Evolutionary conservation across 345 rosid species (phyloP), one percentile per base, ranked within the genome.

Genomic region (Syzygium grande): DNA sequence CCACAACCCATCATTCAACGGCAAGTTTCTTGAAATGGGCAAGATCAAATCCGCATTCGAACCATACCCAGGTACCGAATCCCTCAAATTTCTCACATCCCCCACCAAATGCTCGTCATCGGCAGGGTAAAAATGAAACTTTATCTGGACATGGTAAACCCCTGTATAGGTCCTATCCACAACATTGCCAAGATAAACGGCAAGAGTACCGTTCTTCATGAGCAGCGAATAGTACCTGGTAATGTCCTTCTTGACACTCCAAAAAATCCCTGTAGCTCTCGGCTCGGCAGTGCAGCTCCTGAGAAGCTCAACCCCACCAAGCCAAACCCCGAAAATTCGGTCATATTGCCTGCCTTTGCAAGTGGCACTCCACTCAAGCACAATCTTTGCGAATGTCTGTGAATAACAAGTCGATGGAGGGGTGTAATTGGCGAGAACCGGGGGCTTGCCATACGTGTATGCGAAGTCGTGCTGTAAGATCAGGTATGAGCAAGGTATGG

Each of bases 281-380:
- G 99, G 99, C 94, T 97, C 99, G 19, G 98, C 99, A 25, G 99
- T 93, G 92, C 99, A 97, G 92, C 99, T 94, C 84, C 99, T 92
- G 87, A 97, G 96, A 92, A 97, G 93, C 96, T 97, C 99, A 2
- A 94, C 97, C 0, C 99, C 99, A 54, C 93, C 93, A 14, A 97
- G 91, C 99, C 99, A 97, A 61, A 96, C 92, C 1, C 99, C 99
- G 85, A 96, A 95, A 16, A 97, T 97, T 29, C 99, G 94, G 84
- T 97, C 99, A 86, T 88, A 96, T 86, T 97, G 99, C 68, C 94
- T 91, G 51, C 99, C 99, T 89, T 86, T 89, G 90, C 94, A 91
- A 5, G 97, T 95, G 46, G 99, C 97, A 85, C 91, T 93, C 94
- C 96, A 96, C 84, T 96, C 97, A 34, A 97, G 94, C 90, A 95